phyloP scores from a whole-genome alignment of 2,329 filamentous ascomycete species.

The Fusarium sp. region DNA sequence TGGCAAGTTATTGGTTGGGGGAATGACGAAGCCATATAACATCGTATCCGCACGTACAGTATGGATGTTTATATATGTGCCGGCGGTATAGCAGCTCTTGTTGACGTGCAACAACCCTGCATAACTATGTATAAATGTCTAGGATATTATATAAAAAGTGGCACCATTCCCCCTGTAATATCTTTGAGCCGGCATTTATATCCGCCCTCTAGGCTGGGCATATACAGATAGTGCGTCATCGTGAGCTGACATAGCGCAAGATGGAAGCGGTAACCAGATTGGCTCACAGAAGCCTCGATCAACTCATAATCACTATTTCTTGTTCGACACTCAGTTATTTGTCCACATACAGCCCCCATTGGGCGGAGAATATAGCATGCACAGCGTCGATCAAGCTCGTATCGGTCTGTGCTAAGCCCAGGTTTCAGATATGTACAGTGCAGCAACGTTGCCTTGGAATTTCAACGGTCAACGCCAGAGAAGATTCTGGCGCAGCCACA shows the following conservation, averaged over 20 bases:
- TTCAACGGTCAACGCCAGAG: not conserved
- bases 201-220: not conserved
- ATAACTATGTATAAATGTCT: not conserved
- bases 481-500: constrained; percentile 12
- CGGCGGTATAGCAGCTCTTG: not conserved
- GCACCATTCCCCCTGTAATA: not conserved
- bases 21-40: not conserved
- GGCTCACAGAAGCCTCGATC: not conserved
- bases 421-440: not conserved
- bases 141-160: constrained; percentile 1
- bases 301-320: not conserved
- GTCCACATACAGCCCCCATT: not conserved
- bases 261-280: not conserved
- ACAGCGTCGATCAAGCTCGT: constrained; percentile 9
- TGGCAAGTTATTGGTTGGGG: not conserved
- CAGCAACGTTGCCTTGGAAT: constrained; percentile 12
- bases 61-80: not conserved
- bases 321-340: not conserved
- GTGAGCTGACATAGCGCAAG: not conserved
- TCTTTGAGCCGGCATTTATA: not conserved
- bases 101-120: not conserved
- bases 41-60: not conserved
- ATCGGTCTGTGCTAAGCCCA: not conserved
- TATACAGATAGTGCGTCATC: constrained; percentile 7
- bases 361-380: not conserved